phyloP scores from a whole-genome alignment of 306 rosid species.

The Rosa persica region DNA sequence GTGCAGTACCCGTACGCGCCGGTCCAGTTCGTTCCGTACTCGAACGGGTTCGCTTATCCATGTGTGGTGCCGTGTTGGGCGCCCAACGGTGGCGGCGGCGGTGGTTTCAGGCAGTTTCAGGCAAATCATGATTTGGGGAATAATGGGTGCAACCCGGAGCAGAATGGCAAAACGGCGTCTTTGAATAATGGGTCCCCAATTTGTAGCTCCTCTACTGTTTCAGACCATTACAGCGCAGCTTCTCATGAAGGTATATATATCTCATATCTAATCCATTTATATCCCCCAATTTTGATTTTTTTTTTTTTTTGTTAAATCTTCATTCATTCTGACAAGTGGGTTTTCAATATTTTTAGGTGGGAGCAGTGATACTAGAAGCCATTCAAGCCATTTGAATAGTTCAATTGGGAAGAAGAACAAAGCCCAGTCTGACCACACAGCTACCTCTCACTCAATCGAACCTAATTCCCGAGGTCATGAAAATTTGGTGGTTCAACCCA shows the following conservation, averaged over 20 bases:
- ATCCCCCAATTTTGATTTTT: neutral
- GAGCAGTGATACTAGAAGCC: conserved; percentile 46
- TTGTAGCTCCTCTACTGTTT: conserved; percentile 54
- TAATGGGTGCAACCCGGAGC: conserved; percentile 12
- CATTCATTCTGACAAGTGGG: neutral
- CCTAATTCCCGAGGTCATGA: conserved; percentile 1
- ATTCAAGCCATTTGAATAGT: conserved; percentile 36
- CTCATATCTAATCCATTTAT: neutral
- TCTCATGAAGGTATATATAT: conserved; percentile 54
- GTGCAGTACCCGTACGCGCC: conserved; percentile 22
- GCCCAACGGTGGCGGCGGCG: conserved; percentile 1
- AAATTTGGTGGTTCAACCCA: neutral
- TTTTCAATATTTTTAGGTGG: conserved; percentile 38
- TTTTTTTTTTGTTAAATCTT: neutral
- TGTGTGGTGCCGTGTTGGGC: conserved; percentile 37
- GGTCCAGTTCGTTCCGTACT: conserved; percentile 33
- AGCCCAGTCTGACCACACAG: conserved; percentile 34
- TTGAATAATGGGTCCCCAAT: conserved; percentile 34
- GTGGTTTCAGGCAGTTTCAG: conserved; percentile 35
- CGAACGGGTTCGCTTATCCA: conserved; percentile 37
- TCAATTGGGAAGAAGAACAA: conserved; percentile 19
- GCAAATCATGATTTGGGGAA: neutral
- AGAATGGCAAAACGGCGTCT: conserved; percentile 29
- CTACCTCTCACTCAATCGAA: conserved; percentile 28
- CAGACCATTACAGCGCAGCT: conserved; percentile 40